Evolutionary conservation across 306 rosid species (phyloP).

Genomic region (Alnus rubra): DNA sequence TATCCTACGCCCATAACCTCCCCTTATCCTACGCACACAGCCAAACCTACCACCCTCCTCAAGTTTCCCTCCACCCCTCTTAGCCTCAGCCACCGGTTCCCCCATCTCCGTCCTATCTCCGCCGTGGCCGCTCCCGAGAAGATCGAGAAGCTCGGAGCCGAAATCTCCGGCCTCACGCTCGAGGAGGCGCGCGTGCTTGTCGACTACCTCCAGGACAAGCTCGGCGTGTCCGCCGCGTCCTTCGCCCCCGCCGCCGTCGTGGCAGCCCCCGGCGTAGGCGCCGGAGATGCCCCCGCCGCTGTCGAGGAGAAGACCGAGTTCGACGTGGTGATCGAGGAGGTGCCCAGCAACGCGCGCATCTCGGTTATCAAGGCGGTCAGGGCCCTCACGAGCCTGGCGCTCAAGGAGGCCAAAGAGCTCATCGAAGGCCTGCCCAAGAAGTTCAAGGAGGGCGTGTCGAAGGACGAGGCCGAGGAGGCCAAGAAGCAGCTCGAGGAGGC

Average conservation of each 20-base stretch:
- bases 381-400: conserved; percentile 71
- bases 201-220: conserved; percentile 88
- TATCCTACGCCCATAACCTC: conserved; percentile 32
- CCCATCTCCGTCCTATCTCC: conserved; percentile 59
- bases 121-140: conserved; percentile 64
- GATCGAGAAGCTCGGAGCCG: conserved; percentile 64
- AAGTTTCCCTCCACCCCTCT: conserved; percentile 42
- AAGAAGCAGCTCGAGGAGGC: conserved; percentile 95
- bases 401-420: conserved; percentile 92
- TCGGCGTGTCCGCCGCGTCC: conserved; percentile 87
- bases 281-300: conserved; percentile 34
- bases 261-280: conserved; percentile 33
- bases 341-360: conserved; percentile 76
- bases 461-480: conserved; percentile 92
- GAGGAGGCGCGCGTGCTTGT: conserved; percentile 80
- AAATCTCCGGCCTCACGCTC: conserved; percentile 71
- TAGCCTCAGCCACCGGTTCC: conserved; percentile 41
- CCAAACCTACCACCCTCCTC: conserved; percentile 40
- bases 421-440: conserved; percentile 95
- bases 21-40: conserved; percentile 35
- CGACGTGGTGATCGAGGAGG: conserved; percentile 86
- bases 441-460: conserved; percentile 70
- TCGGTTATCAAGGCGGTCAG: conserved; percentile 89
- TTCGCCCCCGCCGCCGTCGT: conserved; percentile 71
- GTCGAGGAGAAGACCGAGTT: conserved; percentile 93